Percentiles rank a stretch among this genome's conserved stretches.
These are phyloP conservation scores for Lunularia cruciata DNA, from an alignment of 225 moss, liverwort and hornwort species.

Conservation along the genomic window DNA sequence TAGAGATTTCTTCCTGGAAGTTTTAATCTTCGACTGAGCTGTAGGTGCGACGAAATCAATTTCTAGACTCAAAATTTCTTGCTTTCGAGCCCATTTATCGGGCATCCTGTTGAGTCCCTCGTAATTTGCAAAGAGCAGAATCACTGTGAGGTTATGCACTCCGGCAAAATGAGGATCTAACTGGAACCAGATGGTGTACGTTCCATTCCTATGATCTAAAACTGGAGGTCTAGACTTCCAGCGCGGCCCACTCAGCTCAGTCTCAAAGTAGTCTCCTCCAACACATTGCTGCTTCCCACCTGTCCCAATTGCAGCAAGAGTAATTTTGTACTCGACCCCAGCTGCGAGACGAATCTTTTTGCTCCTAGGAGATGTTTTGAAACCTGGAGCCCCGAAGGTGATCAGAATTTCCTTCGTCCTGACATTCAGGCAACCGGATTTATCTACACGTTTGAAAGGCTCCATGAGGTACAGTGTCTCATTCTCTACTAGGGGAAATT, in stretches of 20 bases:
- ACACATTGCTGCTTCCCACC: slow-evolving; percentile 43
- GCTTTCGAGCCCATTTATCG: slow-evolving; percentile 19
- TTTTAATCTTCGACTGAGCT: background rate
- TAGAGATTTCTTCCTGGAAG: background rate
- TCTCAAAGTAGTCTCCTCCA: slow-evolving; percentile 55
- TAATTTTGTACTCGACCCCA: slow-evolving; percentile 30
- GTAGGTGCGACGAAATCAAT: slow-evolving; percentile 29
- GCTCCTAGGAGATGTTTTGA: background rate
- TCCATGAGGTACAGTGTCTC: slow-evolving; percentile 28
- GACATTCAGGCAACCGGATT: slow-evolving; percentile 17
- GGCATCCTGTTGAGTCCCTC: slow-evolving; percentile 37
- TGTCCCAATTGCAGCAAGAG: slow-evolving; percentile 33
- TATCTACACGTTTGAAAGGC: slow-evolving; percentile 15
- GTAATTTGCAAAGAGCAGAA: slow-evolving; percentile 40
- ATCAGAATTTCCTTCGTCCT: slow-evolving; percentile 29
- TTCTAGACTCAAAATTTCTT: slow-evolving; percentile 30
- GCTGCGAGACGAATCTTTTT: slow-evolving; percentile 18
- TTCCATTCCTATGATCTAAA: slow-evolving; percentile 39
- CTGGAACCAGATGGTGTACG: slow-evolving; percentile 38
- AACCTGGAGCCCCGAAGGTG: slow-evolving; percentile 19
- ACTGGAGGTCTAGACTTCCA: slow-evolving; percentile 54
- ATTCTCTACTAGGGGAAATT: slow-evolving; percentile 27
- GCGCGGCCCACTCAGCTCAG: slow-evolving; percentile 30
- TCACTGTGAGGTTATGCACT: slow-evolving; percentile 35
- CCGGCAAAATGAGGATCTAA: slow-evolving; percentile 27